phyloP scores from a whole-genome alignment of 257 asterid genomes.

The Cinchona pubescens region DNA sequence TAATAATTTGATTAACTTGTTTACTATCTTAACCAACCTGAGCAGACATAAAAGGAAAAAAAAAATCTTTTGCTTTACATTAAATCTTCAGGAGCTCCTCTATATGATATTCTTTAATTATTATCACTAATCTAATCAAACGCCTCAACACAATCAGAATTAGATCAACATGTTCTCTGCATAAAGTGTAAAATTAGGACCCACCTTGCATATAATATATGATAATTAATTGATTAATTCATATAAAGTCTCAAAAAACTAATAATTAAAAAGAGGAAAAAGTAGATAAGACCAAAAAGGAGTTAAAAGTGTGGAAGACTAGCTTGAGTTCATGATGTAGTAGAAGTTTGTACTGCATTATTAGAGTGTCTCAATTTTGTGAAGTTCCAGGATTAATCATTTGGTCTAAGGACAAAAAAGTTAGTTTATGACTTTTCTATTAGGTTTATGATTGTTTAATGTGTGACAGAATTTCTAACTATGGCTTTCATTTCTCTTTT shows the following conservation, averaged over 20 bases:
- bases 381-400: conserved; percentile 21
- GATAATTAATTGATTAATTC: not conserved
- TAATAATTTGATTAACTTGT: too few species aligned
- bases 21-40: too few species aligned
- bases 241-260: not conserved
- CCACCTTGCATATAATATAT: not conserved
- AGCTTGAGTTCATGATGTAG: not conserved
- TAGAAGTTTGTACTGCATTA: not conserved
- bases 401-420: conserved; percentile 29
- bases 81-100: conserved; percentile 3
- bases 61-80: conserved; percentile 8
- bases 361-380: not conserved
- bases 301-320: not conserved
- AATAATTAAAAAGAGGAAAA: not conserved
- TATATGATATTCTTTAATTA: not conserved
- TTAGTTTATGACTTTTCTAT: conserved; percentile 8
- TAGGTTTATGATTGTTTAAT: conserved; percentile 20
- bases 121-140: not conserved
- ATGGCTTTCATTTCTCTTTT: conserved; percentile 19
- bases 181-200: not conserved
- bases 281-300: conserved; percentile 1
- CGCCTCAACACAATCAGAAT: not conserved
- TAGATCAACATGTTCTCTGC: not conserved
- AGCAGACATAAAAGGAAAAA: too few species aligned
- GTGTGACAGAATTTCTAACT: conserved; percentile 14